Evolutionary conservation across 2,329 filamentous ascomycete species (phyloP).

Genomic region (Chalaropsis thielavioides): DNA sequence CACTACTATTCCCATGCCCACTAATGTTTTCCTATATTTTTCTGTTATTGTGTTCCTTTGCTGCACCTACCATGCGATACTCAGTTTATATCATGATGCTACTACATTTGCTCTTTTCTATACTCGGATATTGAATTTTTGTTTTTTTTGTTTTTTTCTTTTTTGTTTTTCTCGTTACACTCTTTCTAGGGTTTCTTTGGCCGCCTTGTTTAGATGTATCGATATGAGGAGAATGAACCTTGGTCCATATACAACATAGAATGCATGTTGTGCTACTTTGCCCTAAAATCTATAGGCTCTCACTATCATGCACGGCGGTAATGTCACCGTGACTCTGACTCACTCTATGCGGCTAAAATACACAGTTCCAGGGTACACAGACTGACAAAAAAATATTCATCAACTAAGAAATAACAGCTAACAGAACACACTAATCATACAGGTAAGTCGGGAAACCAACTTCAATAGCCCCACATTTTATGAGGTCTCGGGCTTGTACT

Average conservation of each 20-base stretch:
- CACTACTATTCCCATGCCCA: background rate
- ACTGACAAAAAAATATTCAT: too few species aligned
- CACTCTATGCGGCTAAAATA: too few species aligned
- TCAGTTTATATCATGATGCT: constrained; percentile 1
- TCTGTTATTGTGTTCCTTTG: constrained; percentile 9
- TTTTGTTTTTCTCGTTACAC: background rate
- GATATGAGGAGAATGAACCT: too few species aligned
- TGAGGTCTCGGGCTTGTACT: constrained; percentile 29
- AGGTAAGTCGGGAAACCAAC: background rate
- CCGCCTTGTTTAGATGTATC: too few species aligned
- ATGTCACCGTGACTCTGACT: too few species aligned
- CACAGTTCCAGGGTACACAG: too few species aligned
- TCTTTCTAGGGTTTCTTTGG: background rate
- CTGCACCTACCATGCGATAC: background rate
- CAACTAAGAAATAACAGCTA: background rate
- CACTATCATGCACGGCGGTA: too few species aligned
- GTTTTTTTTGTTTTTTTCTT: background rate
- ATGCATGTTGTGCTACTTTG: too few species aligned
- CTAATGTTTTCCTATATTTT: constrained; percentile 3
- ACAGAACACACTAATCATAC: background rate
- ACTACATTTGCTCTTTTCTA: background rate
- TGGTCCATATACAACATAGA: too few species aligned
- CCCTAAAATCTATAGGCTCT: too few species aligned
- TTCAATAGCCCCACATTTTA: background rate
- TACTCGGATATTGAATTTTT: background rate